Percentiles rank a stretch among this genome's conserved stretches.
Conservation (phyloP, 306 rosid genomes). For the Vigna hirtella region DNA sequence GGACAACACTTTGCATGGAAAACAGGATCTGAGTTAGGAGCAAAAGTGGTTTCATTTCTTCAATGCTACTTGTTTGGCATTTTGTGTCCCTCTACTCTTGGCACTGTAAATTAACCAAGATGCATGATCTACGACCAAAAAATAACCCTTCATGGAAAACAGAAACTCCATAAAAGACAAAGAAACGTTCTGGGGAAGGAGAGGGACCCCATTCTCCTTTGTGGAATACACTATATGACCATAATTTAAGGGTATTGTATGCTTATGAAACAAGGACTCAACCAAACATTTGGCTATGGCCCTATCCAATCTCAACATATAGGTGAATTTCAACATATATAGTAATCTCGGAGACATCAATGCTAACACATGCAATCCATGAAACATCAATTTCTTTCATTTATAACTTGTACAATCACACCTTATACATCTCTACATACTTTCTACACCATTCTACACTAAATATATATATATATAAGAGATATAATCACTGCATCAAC, state of each 20-base stretch:
- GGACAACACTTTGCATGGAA: conserved; percentile 52
- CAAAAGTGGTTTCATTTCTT: conserved; percentile 40
- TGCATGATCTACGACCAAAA: background rate
- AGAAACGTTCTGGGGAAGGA: conserved; percentile 10
- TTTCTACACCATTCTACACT: no score
- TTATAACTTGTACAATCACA: background rate
- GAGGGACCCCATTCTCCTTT: conserved; percentile 34
- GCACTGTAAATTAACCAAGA: conserved; percentile 28
- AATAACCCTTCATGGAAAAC: background rate
- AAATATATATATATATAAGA: no score
- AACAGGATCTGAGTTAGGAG: conserved; percentile 49
- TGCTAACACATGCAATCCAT: conserved; percentile 36
- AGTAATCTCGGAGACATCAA: conserved; percentile 26
- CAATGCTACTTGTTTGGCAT: conserved; percentile 13
- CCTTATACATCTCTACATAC: background rate
- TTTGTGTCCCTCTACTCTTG: background rate
- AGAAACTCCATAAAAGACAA: background rate
- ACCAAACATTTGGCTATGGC: conserved; percentile 11
- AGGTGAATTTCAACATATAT: conserved; percentile 37
- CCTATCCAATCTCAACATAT: conserved; percentile 11
- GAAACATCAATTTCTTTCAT: conserved; percentile 42
- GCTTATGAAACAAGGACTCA: conserved; percentile 8
- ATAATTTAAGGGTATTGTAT: conserved; percentile 8
- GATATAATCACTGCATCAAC: no score
- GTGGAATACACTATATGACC: background rate